Conservation (phyloP, 441 rosid species). For the Gossypium trilobum region DNA sequence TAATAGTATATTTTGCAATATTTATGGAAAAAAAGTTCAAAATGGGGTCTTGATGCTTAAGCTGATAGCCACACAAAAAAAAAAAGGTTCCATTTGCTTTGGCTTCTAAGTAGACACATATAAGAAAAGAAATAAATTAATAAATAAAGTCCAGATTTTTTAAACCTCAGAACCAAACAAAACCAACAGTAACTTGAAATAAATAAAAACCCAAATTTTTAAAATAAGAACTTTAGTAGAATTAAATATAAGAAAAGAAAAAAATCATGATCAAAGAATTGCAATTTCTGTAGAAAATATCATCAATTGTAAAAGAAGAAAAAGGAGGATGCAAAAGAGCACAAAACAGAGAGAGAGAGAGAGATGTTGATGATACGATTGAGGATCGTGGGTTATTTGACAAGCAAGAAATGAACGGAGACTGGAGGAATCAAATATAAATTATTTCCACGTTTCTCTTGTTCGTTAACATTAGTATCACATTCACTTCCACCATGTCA, state of each 20-base stretch:
- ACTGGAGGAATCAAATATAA: neutral
- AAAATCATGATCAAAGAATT: neutral
- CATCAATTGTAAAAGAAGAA: neutral
- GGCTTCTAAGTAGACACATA: neutral
- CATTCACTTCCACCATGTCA: slow-evolving; percentile 43
- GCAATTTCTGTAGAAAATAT: neutral
- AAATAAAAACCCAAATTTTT: neutral
- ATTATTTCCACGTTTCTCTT: neutral
- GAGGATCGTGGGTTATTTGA: neutral
- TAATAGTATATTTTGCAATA: neutral
- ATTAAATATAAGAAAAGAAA: neutral
- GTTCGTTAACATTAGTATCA: neutral
- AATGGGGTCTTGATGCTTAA: neutral
- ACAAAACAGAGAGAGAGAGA: neutral
- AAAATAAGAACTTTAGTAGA: neutral
- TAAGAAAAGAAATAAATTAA: neutral
- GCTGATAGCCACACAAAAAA: neutral
- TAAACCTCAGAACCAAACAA: neutral
- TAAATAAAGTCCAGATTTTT: too few relatives aligned
- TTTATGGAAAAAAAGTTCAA: neutral
- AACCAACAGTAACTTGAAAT: neutral
- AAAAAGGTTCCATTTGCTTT: neutral
- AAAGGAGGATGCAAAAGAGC: neutral
- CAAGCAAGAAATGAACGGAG: neutral
- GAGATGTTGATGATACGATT: neutral